Conservation (phyloP, 306 rosid genomes). For the Citrullus amarus region DNA sequence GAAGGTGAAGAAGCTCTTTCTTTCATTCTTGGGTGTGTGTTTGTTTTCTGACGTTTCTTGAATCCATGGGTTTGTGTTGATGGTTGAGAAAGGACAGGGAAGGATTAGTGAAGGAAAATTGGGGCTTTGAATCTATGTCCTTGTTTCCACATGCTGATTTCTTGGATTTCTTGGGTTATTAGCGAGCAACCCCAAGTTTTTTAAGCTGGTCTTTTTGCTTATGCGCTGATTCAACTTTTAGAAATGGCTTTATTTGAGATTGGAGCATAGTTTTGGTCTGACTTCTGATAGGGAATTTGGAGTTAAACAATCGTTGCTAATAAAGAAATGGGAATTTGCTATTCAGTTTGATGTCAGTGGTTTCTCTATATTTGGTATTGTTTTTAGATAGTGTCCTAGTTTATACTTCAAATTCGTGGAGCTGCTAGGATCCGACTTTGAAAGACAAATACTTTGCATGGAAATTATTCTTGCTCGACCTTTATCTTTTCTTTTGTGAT, state of each 20-base stretch:
- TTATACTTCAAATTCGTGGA: not conserved
- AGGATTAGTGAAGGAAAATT: not conserved
- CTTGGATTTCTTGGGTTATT: not conserved
- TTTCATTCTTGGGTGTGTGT: not conserved
- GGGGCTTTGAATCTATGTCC: not conserved
- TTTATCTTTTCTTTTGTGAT: not conserved
- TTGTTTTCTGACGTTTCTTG: not conserved
- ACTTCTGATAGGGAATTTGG: not conserved
- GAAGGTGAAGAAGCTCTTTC: constrained; percentile 32
- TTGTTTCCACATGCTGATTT: not conserved
- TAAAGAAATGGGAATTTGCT: not conserved
- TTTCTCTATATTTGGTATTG: not conserved
- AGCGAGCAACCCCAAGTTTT: not conserved
- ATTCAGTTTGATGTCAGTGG: not conserved
- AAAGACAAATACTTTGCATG: not conserved
- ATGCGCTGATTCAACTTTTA: not conserved
- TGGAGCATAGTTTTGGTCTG: not conserved
- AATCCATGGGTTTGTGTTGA: not conserved
- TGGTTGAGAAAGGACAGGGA: not conserved
- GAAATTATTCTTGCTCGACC: not conserved
- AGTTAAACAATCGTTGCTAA: not conserved
- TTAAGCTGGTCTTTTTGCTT: not conserved
- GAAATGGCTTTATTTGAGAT: not conserved
- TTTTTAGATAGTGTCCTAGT: not conserved
- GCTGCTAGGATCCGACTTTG: not conserved